Percentiles rank a stretch among this genome's conserved stretches.
These are phyloP conservation scores for Pleurotus ostreatus DNA, from an alignment of 768 basidiomycete genomes.

Conservation along the genomic window DNA sequence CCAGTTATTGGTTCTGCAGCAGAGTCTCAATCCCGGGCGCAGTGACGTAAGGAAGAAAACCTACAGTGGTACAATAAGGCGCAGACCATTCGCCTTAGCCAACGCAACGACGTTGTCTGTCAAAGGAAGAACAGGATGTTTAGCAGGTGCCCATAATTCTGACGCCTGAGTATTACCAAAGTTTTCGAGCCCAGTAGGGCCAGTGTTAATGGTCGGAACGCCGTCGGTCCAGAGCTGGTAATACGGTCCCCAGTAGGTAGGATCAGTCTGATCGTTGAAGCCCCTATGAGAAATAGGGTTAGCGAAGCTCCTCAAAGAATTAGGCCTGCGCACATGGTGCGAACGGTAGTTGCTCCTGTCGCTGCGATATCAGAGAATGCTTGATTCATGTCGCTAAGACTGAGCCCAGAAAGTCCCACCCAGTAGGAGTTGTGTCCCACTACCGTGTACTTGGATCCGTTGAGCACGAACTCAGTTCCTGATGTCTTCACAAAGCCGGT, in stretches of 20 bases:
- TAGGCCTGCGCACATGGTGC: conserved; percentile 35
- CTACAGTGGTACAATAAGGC: conserved; percentile 56
- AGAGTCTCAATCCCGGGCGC: too few relatives aligned
- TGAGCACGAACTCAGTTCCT: conserved; percentile 47
- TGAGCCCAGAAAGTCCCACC: conserved; percentile 45
- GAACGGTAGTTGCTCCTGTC: conserved; percentile 45
- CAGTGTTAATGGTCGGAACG: conserved; percentile 47
- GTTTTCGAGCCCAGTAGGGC: conserved; percentile 42
- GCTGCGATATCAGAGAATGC: conserved; percentile 45
- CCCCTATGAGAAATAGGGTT: conserved; percentile 16
- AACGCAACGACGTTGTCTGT: conserved; percentile 50
- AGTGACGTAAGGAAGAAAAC: conserved; percentile 11
- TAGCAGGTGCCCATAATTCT: too few relatives aligned
- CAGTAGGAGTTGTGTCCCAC: conserved; percentile 55
- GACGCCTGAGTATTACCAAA: conserved; percentile 30
- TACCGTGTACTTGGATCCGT: conserved; percentile 46
- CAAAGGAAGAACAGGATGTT: neutral
- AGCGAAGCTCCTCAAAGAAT: too few relatives aligned
- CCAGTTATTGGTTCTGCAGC: conserved; percentile 56
- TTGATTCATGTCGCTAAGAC: conserved; percentile 39
- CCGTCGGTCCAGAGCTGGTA: conserved; percentile 50
- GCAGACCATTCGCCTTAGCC: conserved; percentile 57
- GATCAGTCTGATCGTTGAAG: conserved; percentile 43
- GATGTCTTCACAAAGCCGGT: conserved; percentile 33
- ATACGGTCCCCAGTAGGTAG: conserved; percentile 34